phyloP scores from a whole-genome alignment of 2,329 filamentous ascomycete species.

The Tolypocladium album region DNA sequence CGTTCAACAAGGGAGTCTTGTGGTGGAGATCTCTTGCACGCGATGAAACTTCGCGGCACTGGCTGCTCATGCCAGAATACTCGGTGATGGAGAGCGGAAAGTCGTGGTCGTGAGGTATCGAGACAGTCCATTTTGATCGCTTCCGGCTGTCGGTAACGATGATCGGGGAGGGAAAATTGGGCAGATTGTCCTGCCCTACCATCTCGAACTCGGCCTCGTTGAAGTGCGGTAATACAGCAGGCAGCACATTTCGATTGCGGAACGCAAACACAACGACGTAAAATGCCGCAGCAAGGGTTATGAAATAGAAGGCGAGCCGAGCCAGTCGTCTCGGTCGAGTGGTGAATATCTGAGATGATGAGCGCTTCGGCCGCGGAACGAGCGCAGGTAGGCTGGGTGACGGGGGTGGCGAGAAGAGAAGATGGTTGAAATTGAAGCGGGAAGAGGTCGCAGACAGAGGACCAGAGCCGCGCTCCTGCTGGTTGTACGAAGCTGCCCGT shows the following conservation, averaged over 20 bases:
- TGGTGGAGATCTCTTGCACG: conserved; percentile 38
- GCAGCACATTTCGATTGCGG: conserved; percentile 15
- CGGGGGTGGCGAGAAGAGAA: conserved; percentile 56
- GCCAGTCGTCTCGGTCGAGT: conserved; percentile 47
- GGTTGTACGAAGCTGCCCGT: conserved; percentile 44
- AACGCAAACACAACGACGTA: conserved; percentile 30
- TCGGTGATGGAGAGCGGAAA: conserved; percentile 59
- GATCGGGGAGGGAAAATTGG: conserved; percentile 62
- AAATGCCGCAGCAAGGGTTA: conserved; percentile 36
- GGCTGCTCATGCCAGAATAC: conserved; percentile 59
- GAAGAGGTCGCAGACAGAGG: conserved; percentile 51
- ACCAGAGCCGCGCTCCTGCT: conserved; percentile 32
- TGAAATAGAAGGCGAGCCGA: conserved; percentile 43
- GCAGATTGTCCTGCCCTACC: conserved; percentile 54
- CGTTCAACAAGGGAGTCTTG: conserved; percentile 28
- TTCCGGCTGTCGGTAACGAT: conserved; percentile 56
- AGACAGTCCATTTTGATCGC: conserved; percentile 67
- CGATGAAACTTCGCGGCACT: conserved; percentile 54
- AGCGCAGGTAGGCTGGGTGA: conserved; percentile 62
- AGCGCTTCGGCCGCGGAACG: conserved; percentile 54
- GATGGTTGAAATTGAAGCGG: conserved; percentile 55
- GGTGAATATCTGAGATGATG: conserved; percentile 32
- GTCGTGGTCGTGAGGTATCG: conserved; percentile 53
- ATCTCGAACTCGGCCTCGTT: conserved; percentile 49
- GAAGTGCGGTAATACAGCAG: conserved; percentile 31